Percentiles rank a stretch among this genome's conserved stretches.
phyloP scores from a whole-genome alignment of 2,329 filamentous ascomycete genomes.

The Microdochium paspali region DNA sequence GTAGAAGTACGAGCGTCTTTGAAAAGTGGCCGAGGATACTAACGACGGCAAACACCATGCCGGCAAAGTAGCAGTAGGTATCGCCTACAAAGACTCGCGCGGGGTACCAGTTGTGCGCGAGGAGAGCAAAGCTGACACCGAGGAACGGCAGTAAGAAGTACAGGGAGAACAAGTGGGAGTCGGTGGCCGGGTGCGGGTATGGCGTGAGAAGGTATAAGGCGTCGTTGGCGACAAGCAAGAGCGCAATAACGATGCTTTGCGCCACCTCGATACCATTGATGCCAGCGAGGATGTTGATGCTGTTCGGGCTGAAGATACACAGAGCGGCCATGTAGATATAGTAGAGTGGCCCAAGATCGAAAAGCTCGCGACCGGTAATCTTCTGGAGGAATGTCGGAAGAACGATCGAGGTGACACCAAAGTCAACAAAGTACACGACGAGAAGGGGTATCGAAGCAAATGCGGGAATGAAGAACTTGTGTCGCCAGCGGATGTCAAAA shows the following conservation, averaged over 20 bases:
- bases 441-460: constrained; percentile 89
- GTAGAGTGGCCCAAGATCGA: constrained; percentile 77
- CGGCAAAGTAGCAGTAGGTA: constrained; percentile 98
- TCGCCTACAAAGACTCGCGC: constrained; percentile 94
- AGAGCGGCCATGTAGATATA: constrained; percentile 96
- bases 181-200: constrained; percentile 86
- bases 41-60: constrained; percentile 97
- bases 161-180: constrained; percentile 91
- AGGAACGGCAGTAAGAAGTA: constrained; percentile 93
- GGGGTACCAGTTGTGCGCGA: constrained; percentile 92
- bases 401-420: constrained; percentile 91
- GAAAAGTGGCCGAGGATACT: constrained; percentile 96
- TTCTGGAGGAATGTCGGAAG: constrained; percentile 77
- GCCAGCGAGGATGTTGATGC: constrained; percentile 99
- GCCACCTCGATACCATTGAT: constrained; percentile 97
- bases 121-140: constrained; percentile 78
- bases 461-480: constrained; percentile 97
- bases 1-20: constrained; percentile 85
- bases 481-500: constrained; percentile 96
- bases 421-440: constrained; percentile 96
- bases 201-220: constrained; percentile 74
- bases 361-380: constrained; percentile 67
- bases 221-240: constrained; percentile 79
- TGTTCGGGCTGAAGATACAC: constrained; percentile 96
- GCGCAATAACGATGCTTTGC: constrained; percentile 84